Percentiles rank a stretch among this genome's conserved stretches.
These are phyloP conservation scores for Curvularia eragrostidis DNA, from an alignment of 2,329 filamentous ascomycete genomes.

Conservation along the genomic window DNA sequence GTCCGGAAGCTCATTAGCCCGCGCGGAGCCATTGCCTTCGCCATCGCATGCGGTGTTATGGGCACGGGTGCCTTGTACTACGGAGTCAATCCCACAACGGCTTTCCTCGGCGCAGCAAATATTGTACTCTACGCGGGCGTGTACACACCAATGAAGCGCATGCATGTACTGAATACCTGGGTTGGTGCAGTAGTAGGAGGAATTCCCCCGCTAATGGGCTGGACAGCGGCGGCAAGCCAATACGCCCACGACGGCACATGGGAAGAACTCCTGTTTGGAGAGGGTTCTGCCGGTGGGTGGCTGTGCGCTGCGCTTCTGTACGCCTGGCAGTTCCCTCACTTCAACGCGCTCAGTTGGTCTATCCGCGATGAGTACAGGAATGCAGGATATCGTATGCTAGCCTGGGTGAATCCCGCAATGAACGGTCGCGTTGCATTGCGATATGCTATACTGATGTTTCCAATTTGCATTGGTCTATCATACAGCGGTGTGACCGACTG, in stretches of 20 bases:
- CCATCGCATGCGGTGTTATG: constrained; percentile 70
- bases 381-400: constrained; percentile 74
- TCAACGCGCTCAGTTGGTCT: constrained; percentile 89
- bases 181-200: constrained; percentile 89
- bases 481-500: constrained; percentile 82
- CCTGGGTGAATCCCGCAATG: constrained; percentile 83
- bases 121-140: constrained; percentile 88
- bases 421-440: constrained; percentile 88
- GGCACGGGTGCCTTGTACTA: constrained; percentile 80
- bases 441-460: constrained; percentile 85
- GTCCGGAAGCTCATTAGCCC: constrained; percentile 79
- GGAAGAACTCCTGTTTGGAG: constrained; percentile 77
- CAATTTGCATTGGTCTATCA: constrained; percentile 82
- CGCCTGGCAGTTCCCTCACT: constrained; percentile 98
- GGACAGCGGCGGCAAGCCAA: constrained; percentile 92
- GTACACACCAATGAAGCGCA: constrained; percentile 90
- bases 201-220: constrained; percentile 96
- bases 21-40: constrained; percentile 77
- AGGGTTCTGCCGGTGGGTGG: constrained; percentile 80
- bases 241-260: constrained; percentile 70
- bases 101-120: constrained; percentile 82
- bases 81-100: constrained; percentile 92
- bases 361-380: constrained; percentile 88
- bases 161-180: constrained; percentile 92
- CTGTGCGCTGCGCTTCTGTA: constrained; percentile 83